Percentiles rank a stretch among this genome's conserved stretches.
Evolutionary conservation across 176 grass and related monocot genomes (phyloP).

Genomic region (Bolboschoenus planiculmis): DNA sequence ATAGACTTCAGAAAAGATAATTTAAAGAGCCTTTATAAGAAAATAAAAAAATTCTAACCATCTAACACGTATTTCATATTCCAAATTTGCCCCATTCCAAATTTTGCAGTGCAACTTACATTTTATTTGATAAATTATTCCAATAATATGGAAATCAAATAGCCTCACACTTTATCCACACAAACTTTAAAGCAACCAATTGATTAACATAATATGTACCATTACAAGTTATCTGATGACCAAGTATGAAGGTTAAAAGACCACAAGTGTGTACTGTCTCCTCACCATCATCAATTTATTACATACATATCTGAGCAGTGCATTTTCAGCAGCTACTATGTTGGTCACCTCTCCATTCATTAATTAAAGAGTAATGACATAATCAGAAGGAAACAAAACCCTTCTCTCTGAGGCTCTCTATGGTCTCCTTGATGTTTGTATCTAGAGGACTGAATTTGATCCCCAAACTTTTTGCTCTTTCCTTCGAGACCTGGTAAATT

Average conservation of each 20-base stretch:
- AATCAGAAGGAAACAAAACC: conserved; percentile 35
- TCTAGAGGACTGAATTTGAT: conserved; percentile 32
- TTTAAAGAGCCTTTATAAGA: background rate
- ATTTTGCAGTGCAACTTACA: background rate
- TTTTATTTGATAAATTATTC: background rate
- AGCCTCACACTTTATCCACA: background rate
- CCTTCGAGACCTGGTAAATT: conserved; percentile 50
- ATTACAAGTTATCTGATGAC: too few species aligned
- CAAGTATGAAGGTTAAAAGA: background rate
- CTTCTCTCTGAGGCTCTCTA: conserved; percentile 55
- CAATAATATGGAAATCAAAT: background rate
- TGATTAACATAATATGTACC: background rate
- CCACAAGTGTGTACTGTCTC: background rate
- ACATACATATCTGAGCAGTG: background rate
- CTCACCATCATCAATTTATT: background rate
- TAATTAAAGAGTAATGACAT: background rate
- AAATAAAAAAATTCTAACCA: background rate
- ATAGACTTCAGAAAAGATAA: background rate
- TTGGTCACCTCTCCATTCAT: background rate
- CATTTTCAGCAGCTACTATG: background rate
- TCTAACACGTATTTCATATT: background rate
- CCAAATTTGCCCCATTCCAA: background rate
- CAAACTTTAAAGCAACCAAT: background rate
- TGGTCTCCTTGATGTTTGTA: conserved; percentile 45
- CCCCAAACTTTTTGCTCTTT: conserved; percentile 48